Evolutionary conservation across 306 rosid species (phyloP), one percentile per base, ranked within the genome.

Genomic region (Echinosophora koreensis): DNA sequence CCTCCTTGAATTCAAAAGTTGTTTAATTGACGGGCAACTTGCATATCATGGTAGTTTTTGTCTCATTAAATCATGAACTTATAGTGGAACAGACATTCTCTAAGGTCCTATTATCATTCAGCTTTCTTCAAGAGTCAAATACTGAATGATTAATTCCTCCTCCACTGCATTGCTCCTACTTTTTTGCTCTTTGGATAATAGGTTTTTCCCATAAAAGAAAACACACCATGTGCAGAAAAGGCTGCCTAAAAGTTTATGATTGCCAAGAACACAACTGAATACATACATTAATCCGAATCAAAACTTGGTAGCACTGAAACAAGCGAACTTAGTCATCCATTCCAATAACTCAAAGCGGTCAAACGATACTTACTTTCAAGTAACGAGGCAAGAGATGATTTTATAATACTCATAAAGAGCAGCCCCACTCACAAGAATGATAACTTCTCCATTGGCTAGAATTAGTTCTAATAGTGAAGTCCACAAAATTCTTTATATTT

Each of bases 1-100:
- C n/a, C n/a, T n/a, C n/a, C n/a, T 50, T 10, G 32, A 70, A 82
- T 82, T 77, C 76, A 65, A 77, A 71, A 71, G 79, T 46, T 34
- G 73, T 22, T 41, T 44, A 69, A 39, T 14, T 54, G 64, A 78
- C 34, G 81, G 63, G 74, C 70, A 73, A 71, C 61, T 15, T 12
- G 13, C 14, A 60, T 55, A 52, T 52, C 67, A 11, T 39, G 35
- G 6, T 12, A 55, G 9, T 32, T 54, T 72, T 62, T 56, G 75
- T 77, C 82, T 71, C 73, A 73, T 49, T 28, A 66, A 32, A 56
- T 46, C 57, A 56, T 69, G 38, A 54, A 63, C 62, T 35, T 76
- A 60, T 51, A 12, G 58, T 49, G 37, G 66, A 75, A 49, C 49
- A 42, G 73, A 76, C 61, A 52, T 64, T 78, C 65, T 37, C 74